Base-by-base conservation (phyloP, 1,284 basidiomycete genomes). In the Naganishia cerealis region DNA sequence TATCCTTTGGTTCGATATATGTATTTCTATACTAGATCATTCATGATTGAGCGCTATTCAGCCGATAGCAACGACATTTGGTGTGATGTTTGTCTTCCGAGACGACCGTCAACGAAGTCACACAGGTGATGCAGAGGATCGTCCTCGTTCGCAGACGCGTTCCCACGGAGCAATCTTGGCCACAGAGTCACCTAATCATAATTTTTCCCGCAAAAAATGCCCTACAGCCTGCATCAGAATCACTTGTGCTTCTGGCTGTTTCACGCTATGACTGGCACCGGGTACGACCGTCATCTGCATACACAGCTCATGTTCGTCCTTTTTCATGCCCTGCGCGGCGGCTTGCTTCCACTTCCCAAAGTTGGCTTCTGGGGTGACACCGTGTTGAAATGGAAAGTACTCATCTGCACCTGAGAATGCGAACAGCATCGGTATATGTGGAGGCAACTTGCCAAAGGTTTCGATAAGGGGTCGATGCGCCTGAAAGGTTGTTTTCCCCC, bases 331-430 rank as follows among this genome's bases (percentile, higher is more conserved):
- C 33, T 68, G 13, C 8, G 29, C 54, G 0, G 69, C 67, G 15
- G 70, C 71, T 29, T 36, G 48, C 12, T 42, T 18, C 80, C 80
- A 81, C 15, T 70, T 65, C 9, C 68, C 58, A 16, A 78, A 67
- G 24, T 72, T 70, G 6, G 65, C 72, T 18, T 57, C 36, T 40
- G 68, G 67, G 0, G 58, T 50, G 3, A 67, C 67, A 26, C 73
- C 69, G 1, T 59, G 46, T 40, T 29, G 9, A 58, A 69, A 50
- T 53, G 72, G 59, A 55, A 72, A 52, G 67, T 72, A 77, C 70
- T 80, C 74, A 67, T 81, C 80, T 40, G 74, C 75, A 12, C 73
- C 76, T 1, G 74, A 74, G 65, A 75, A 79, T 5, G 80, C 71
- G 10, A 75, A 76, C 10, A 82, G 74, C 0, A 73, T 72, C 0